Percentiles rank a stretch among this genome's conserved stretches.
Evolutionary conservation across 305 asterid species (phyloP).

Genomic region (Solanum hybrid): DNA sequence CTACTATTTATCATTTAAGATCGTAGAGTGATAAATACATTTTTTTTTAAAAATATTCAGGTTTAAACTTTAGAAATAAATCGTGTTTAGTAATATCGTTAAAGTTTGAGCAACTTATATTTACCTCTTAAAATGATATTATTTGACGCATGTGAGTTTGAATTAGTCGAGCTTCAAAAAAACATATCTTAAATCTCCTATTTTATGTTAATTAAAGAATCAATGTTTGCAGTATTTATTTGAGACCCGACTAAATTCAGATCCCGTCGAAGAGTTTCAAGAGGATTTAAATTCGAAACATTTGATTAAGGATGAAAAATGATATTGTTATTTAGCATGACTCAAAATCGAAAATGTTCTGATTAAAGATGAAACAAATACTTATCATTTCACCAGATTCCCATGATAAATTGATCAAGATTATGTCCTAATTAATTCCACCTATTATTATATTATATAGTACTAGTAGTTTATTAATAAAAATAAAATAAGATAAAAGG

Average conservation of each 20-base stretch:
- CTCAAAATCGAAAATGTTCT: background rate
- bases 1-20: background rate
- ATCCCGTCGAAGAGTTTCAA: background rate
- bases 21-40: too few relatives aligned
- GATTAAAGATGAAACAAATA: background rate
- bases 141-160: accelerated
- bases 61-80: too few relatives aligned
- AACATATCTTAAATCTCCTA: background rate
- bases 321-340: background rate
- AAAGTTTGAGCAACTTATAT: background rate
- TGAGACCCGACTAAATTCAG: background rate
- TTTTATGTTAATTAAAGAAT: background rate
- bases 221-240: accelerated
- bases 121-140: background rate
- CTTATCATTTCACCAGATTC: background rate
- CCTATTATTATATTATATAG: background rate
- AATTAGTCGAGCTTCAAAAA: background rate
- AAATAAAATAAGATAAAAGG: background rate
- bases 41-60: too few relatives aligned
- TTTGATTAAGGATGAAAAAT: background rate
- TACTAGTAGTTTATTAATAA: background rate
- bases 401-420: background rate
- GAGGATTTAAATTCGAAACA: background rate
- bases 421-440: background rate
- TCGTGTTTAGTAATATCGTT: background rate